These are phyloP conservation scores for Nitzschia putrida DNA, from an alignment of 108 stramenopile genomes.

Conservation along the genomic window DNA sequence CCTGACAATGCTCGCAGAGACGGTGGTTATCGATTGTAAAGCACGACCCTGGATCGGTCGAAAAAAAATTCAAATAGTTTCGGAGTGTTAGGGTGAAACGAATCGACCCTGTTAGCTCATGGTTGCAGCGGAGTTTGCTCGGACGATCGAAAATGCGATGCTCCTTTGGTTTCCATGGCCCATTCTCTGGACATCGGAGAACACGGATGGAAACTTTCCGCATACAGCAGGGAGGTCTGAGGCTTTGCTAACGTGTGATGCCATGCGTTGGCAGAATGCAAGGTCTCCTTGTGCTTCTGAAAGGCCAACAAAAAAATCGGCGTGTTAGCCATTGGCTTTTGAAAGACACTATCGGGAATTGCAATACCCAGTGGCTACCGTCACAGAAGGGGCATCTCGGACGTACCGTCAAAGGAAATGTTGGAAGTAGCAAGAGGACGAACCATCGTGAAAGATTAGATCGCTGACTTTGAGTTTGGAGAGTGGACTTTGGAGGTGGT, in stretches of 20 bases:
- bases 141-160: conserved; percentile 24
- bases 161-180: conserved; percentile 3
- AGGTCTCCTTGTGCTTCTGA: conserved; percentile 16
- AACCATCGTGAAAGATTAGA: neutral
- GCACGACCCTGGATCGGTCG: no score
- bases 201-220: conserved; percentile 15
- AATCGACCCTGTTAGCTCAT: no score
- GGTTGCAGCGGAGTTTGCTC: no score
- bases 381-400: no score
- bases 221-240: conserved; percentile 18
- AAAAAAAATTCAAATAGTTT: no score
- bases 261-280: conserved; percentile 19
- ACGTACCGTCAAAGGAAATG: conserved; percentile 9
- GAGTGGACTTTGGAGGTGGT: no score
- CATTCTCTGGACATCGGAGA: conserved; percentile 20
- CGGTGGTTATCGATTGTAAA: no score
- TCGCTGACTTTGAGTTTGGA: no score
- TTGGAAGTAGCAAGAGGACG: conserved; percentile 16
- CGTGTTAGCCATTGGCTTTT: neutral
- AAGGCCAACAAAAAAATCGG: conserved; percentile 6
- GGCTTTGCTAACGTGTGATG: conserved; percentile 4
- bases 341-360: neutral
- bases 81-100: no score
- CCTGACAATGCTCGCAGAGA: no score
- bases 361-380: no score